Evolutionary conservation across 2,329 filamentous ascomycete species (phyloP).

Genomic region (Diaporthe ampelina): DNA sequence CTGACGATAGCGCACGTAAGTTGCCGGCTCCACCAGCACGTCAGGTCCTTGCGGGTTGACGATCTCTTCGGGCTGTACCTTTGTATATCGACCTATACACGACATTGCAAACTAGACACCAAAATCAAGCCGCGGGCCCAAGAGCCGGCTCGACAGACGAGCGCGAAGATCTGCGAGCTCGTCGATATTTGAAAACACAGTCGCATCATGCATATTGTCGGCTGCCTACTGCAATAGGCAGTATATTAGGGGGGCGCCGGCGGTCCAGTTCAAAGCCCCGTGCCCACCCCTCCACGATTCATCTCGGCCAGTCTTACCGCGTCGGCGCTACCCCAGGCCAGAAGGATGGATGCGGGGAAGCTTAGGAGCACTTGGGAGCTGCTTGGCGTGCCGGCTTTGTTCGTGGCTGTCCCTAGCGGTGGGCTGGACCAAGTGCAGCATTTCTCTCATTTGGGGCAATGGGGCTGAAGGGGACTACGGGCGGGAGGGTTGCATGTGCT

Average conservation of each 20-base stretch:
- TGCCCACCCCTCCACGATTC: conserved; percentile 33
- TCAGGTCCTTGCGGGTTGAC: background rate
- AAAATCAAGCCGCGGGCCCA: background rate
- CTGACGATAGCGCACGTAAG: conserved; percentile 29
- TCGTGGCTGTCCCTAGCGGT: conserved; percentile 34
- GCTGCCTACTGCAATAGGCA: conserved; percentile 2
- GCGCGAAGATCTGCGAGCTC: background rate
- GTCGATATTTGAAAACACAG: background rate
- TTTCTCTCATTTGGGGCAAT: background rate
- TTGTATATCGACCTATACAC: background rate
- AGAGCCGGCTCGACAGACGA: background rate
- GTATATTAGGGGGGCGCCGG: background rate
- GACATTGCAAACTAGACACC: background rate
- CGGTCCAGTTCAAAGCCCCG: conserved; percentile 22
- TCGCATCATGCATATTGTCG: background rate
- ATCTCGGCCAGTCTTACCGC: conserved; percentile 23
- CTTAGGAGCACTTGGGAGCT: conserved; percentile 20
- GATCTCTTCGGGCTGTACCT: background rate
- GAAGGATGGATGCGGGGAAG: conserved; percentile 40
- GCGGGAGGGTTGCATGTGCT: conserved; percentile 8
- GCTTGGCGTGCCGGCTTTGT: conserved; percentile 35
- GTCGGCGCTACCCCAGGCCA: conserved; percentile 37
- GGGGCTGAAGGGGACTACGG: conserved; percentile 14
- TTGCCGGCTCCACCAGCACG: conserved; percentile 24
- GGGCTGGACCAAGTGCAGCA: conserved; percentile 26